Evolutionary conservation across 169 alveolate genomes (phyloP), one percentile per base, ranked within the genome.

Genomic region (Cryptosporidium felis): DNA sequence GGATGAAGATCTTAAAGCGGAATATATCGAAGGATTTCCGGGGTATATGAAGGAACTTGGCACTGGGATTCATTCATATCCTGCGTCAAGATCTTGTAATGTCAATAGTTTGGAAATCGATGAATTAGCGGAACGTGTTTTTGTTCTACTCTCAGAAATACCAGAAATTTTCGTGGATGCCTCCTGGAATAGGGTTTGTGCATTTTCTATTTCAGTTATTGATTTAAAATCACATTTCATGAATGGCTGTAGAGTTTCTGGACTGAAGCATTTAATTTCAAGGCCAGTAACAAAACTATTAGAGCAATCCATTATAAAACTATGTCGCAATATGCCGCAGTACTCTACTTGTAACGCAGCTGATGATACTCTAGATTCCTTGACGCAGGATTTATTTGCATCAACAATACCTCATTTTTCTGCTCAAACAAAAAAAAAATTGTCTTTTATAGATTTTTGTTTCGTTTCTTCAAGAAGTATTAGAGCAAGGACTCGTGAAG

Each of bases 11-110:
- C 46, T 38, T 53, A 53, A 74, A 16, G 42, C 12, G 6, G 56
- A 34, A 38, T 21, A 12, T 9, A 5, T 74, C 0, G 26, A 10
- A 18, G 16, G 12, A 38, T 18, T 74, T 16, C 85, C 85, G n/a
- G 85, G 74, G 26, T 74, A 74, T 53, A 36, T 53, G 59, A 56
- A 23, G 47, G 85, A 74, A 38, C 1, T 74, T 34, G 41, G 44
- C 18, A 59, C 36, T 12, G 66, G 32, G 1, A 12, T 21, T 2
- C 30, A 23, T 10, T 21, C 74, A 53, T 42, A 40, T 36, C 74
- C 85, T 0, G 56, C 67, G n/a, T 74, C 85, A 23, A 74, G 85
- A 74, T 53, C 74, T 4, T 74, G 85, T 14, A 74, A 74, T 53
- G 42, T 74, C 5, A 28, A 41, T 34, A 74, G 85, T 18, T 46